phyloP scores from a whole-genome alignment of 305 asterid genomes.

The Fraxinus paxiana region DNA sequence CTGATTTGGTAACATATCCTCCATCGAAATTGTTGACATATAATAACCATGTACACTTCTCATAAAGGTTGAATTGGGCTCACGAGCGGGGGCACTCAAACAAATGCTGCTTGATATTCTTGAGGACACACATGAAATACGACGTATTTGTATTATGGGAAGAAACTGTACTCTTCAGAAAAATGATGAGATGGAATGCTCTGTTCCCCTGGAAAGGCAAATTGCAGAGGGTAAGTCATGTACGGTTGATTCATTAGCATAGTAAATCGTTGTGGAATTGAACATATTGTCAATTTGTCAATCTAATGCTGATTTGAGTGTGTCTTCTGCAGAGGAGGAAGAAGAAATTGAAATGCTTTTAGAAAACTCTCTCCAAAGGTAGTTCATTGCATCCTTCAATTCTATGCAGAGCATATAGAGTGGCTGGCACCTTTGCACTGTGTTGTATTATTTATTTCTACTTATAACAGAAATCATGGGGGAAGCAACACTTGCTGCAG shows the following conservation, averaged over 20 bases:
- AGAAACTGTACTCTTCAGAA: slow-evolving; percentile 75
- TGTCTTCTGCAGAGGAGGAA: slow-evolving; percentile 75
- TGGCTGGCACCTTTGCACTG: slow-evolving; percentile 17
- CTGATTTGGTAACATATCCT: background rate
- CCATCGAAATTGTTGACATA: slow-evolving; percentile 3
- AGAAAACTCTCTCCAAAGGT: slow-evolving; percentile 98
- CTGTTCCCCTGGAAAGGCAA: slow-evolving; percentile 70
- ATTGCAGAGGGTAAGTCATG: slow-evolving; percentile 72
- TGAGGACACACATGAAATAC: slow-evolving; percentile 93
- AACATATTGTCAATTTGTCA: background rate
- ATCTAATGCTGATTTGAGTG: slow-evolving; percentile 21
- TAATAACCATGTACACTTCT: slow-evolving; percentile 17
- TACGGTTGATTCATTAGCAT: slow-evolving; percentile 8
- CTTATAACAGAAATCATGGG: background rate
- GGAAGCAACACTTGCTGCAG: slow-evolving; percentile 1
- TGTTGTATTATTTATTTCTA: background rate
- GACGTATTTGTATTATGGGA: slow-evolving; percentile 91
- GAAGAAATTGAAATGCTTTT: slow-evolving; percentile 98
- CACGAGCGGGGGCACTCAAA: slow-evolving; percentile 89
- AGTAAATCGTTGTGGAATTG: slow-evolving; percentile 14
- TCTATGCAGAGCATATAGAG: background rate
- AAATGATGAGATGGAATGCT: slow-evolving; percentile 67
- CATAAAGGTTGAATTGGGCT: slow-evolving; percentile 84
- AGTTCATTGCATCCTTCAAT: slow-evolving; percentile 19
- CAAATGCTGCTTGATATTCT: slow-evolving; percentile 99